Percentiles rank a stretch among this genome's conserved stretches.
Conservation (phyloP, 2,329 filamentous ascomycete species). For the Pyricularia pennisetigena region DNA sequence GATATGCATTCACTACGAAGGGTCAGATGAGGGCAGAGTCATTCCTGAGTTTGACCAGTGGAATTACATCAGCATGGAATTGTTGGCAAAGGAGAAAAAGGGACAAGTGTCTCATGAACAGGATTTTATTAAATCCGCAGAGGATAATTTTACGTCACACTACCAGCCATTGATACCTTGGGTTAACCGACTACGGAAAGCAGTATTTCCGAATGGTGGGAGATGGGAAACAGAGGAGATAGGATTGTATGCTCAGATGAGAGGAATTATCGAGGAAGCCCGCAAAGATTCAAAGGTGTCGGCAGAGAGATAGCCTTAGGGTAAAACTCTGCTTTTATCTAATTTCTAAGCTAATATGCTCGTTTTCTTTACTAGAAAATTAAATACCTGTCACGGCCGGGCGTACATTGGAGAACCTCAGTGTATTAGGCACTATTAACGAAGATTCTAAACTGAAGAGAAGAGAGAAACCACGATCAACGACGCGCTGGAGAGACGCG, state of each 20-base stretch:
- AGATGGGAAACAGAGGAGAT: conserved; percentile 10
- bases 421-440: too few species aligned
- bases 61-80: conserved; percentile 22
- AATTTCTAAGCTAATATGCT: too few species aligned
- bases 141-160: conserved; percentile 22
- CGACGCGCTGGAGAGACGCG: too few species aligned
- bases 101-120: conserved; percentile 12
- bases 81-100: conserved; percentile 14
- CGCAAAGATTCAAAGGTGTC: neutral
- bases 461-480: too few species aligned
- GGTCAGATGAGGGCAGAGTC: conserved; percentile 12
- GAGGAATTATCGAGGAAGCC: conserved; percentile 8
- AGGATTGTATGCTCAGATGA: conserved; percentile 10
- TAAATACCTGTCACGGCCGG: too few species aligned
- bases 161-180: conserved; percentile 25
- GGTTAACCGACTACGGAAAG: conserved; percentile 25
- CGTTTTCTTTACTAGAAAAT: too few species aligned
- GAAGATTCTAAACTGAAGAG: too few species aligned
- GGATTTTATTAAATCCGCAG: conserved; percentile 18
- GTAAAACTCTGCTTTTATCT: too few species aligned
- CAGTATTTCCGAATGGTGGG: conserved; percentile 9
- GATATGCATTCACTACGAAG: conserved; percentile 31
- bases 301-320: neutral
- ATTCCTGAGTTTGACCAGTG: conserved; percentile 21
- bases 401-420: too few species aligned